Base-by-base conservation (phyloP, 495 filamentous ascomycete genomes). In the Clavariopsis aquatica region DNA sequence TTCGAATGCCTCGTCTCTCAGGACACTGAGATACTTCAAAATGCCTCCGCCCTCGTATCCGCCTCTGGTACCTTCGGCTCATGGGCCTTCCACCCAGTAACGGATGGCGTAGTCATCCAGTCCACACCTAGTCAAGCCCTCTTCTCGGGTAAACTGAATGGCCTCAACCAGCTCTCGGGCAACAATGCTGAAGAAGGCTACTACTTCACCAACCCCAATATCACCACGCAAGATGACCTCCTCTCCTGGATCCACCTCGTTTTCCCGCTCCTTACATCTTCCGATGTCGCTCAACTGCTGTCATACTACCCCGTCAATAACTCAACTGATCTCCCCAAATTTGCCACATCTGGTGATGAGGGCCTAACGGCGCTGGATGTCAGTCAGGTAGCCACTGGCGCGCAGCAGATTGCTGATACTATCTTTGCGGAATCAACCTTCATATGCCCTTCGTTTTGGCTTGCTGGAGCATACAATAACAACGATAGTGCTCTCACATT, bases 341-440 rank as follows among this genome's bases (percentile, higher is more conserved):
- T 54, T 29, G 57, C 49, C 1, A 60, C 63, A n/a, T 8, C 19
- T 17, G 61, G 61, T 0, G 36, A 55, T 38, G 15, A 23, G 19
- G 43, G 43, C 26, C 9, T 27, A 0, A 66, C 63, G 27, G 56
- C 63, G 1, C 17, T 66, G 15, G 60, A 66, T 49, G 27, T 60
- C 19, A 52, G 24, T 15, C 57, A 54, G 23, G 78, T 84, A 26
- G 82, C 72, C 7, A 80, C 75, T 0, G 78, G 78, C 10, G 81
- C 85, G 54, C 80, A 85, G 26, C 61, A 64, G 38, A 51, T 65
- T 22, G 80, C 73, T 3, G 76, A 76, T 41, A 81, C 66, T 15
- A 79, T 89, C 56, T 84, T 81, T 56, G 82, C 81, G 55, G 87
- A 90, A 71, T 81, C 80, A n/a, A 83, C 79, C 5, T 88, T 88